phyloP scores from a whole-genome alignment of 179 eudicot genomes.

The Sideroxylon spinosum region DNA sequence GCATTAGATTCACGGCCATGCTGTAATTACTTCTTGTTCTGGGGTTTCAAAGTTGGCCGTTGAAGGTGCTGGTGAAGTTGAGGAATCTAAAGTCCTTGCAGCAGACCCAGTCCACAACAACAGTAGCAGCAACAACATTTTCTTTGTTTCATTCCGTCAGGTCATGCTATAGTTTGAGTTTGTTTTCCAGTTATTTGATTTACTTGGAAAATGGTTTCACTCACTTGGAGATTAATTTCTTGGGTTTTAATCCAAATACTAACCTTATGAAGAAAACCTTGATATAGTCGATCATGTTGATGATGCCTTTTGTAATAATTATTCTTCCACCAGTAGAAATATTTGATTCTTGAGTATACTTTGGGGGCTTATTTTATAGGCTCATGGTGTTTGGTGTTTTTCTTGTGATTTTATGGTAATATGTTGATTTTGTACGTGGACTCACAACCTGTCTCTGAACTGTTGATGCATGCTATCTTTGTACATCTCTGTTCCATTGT shows the following conservation, averaged over 20 bases:
- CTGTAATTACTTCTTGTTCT: not conserved
- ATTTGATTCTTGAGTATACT: no score
- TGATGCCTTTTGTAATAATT: not conserved
- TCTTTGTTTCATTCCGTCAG: constrained; percentile 8
- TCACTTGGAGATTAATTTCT: not conserved
- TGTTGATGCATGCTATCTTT: not conserved
- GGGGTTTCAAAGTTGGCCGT: not conserved
- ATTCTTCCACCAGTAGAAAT: no score
- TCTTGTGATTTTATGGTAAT: not conserved
- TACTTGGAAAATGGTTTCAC: not conserved
- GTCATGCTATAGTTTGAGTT: not conserved
- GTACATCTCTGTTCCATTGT: not conserved
- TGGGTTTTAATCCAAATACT: not conserved
- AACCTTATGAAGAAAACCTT: not conserved
- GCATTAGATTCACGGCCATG: not conserved
- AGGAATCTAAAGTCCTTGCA: not conserved
- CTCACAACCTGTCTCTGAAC: not conserved
- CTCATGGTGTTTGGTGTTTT: constrained; percentile 5
- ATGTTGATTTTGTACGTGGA: not conserved
- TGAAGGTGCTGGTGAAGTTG: not conserved
- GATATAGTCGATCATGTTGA: not conserved
- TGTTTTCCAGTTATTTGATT: not conserved
- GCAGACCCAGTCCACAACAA: not conserved
- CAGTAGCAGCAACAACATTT: not conserved
- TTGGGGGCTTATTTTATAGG: not conserved